Conservation (phyloP, 2,329 filamentous ascomycete species). For the Xylariomycetidae sp. region DNA sequence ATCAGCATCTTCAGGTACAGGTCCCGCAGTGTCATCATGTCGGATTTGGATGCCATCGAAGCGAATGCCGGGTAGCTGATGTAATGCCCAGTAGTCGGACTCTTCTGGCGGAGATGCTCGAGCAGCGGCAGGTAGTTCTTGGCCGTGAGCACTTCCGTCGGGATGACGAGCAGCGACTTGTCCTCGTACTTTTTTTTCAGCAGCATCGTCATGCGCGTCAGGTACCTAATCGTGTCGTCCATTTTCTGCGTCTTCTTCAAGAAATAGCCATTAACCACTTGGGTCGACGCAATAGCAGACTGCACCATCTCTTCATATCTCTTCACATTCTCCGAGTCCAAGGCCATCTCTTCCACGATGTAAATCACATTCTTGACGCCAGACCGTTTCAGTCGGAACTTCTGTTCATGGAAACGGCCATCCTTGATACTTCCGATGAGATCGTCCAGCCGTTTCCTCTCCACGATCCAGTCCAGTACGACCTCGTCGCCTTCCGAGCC, state of each 20-base stretch:
- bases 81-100: constrained; percentile 44
- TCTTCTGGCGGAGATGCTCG: constrained; percentile 46
- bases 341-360: constrained; percentile 65
- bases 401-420: constrained; percentile 77
- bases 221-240: constrained; percentile 72
- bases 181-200: constrained; percentile 60
- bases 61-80: constrained; percentile 68
- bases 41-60: constrained; percentile 67
- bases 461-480: constrained; percentile 73
- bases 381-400: constrained; percentile 67
- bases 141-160: constrained; percentile 55
- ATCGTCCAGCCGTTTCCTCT: constrained; percentile 76
- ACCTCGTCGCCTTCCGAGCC: constrained; percentile 63
- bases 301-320: constrained; percentile 62
- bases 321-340: constrained; percentile 47
- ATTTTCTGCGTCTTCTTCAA: constrained; percentile 69
- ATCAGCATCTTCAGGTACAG: constrained; percentile 81
- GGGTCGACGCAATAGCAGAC: constrained; percentile 69
- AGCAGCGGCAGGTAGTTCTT: constrained; percentile 62
- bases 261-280: constrained; percentile 74
- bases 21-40: constrained; percentile 66
- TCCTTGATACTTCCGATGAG: constrained; percentile 76
- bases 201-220: constrained; percentile 64
- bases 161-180: constrained; percentile 56
- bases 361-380: constrained; percentile 75